Evolutionary conservation across 2,329 filamentous ascomycete genomes (phyloP), one percentile per base, ranked within the genome.

Genomic region (Exserohilum rostratum): DNA sequence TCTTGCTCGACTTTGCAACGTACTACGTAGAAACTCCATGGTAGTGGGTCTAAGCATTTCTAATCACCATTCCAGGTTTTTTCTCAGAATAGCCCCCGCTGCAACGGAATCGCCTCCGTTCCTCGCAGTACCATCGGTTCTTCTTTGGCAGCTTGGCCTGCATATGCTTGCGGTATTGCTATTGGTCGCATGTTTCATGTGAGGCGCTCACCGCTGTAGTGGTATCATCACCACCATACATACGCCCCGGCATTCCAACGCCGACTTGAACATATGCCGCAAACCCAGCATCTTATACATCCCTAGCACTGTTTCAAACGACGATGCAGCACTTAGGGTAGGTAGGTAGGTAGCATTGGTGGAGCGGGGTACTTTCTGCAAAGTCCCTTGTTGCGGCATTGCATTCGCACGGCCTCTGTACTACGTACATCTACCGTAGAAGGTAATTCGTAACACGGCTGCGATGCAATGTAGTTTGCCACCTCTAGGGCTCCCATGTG

Each of bases 161-260:
- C 31, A 13, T 35, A 17, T 34, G 4, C 18, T 46, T 20, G 13
- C 30, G 34, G 17, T 7, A 39, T 50, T 27, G 15, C 37, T 33
- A 54, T 50, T 54, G 46, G 51, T 34, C 27, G 13, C 30, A 34
- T 47, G 29, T 29, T 43, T 53, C 54, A 53, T 31, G 48, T 38
- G 40, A 57, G 54, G 54, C 54, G 50, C 54, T 57, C 54, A 57
- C 54, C 54, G 54, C 54, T 42, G 48, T 12, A 22, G 29, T 43
- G 29, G 12, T 11, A 40, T 31, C 46, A 38, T 29, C 34, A 31
- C 34, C 43, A 52, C 35, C 46, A 52, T 45, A 52, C 22, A 15
- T n/a, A n/a, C n/a, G n/a, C n/a, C n/a, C 45, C 44, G 50, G 38
- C 44, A 31, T 18, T 34, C 30, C n/a, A 12, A 46, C 42, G 30